phyloP scores from a whole-genome alignment of 1,284 basidiomycete genomes.

The Ceratorhiza oryzae-sativae region DNA sequence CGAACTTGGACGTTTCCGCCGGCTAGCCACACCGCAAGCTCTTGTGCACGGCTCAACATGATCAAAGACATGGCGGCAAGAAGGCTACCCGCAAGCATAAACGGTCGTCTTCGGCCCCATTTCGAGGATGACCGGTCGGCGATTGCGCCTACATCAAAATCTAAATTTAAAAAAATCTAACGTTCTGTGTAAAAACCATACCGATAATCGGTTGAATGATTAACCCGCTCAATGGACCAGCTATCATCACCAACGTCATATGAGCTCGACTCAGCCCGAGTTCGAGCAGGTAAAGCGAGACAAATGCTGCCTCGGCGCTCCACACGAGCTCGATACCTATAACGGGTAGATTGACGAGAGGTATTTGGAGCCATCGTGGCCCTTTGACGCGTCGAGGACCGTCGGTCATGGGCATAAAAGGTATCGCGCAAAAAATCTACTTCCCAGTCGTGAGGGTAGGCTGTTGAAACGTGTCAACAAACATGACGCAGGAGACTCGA shows the following conservation, averaged over 20 bases:
- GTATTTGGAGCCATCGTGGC: conserved; percentile 68
- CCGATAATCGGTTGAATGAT: conserved; percentile 92
- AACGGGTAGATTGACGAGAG: conserved; percentile 76
- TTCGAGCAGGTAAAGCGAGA: conserved; percentile 91
- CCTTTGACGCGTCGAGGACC: conserved; percentile 58
- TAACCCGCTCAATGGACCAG: conserved; percentile 90
- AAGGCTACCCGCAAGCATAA: conserved; percentile 75
- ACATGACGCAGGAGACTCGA: too few species aligned
- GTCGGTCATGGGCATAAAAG: neutral
- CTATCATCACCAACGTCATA: conserved; percentile 94
- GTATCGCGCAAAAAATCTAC: neutral
- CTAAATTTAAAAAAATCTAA: neutral
- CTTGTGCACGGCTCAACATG: conserved; percentile 82
- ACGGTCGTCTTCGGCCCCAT: conserved; percentile 84
- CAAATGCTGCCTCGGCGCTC: conserved; percentile 92
- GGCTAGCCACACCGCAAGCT: conserved; percentile 65
- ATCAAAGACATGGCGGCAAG: conserved; percentile 78
- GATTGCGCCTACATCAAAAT: conserved; percentile 62
- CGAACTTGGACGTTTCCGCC: neutral
- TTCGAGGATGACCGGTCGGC: conserved; percentile 88
- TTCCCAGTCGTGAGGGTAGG: neutral
- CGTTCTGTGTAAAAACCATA: too few species aligned
- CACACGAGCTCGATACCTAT: conserved; percentile 86
- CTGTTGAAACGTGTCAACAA: neutral
- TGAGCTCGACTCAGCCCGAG: conserved; percentile 87